Conservation (phyloP, 1,139 yeast genomes). For the Maudiozyma humilis region DNA sequence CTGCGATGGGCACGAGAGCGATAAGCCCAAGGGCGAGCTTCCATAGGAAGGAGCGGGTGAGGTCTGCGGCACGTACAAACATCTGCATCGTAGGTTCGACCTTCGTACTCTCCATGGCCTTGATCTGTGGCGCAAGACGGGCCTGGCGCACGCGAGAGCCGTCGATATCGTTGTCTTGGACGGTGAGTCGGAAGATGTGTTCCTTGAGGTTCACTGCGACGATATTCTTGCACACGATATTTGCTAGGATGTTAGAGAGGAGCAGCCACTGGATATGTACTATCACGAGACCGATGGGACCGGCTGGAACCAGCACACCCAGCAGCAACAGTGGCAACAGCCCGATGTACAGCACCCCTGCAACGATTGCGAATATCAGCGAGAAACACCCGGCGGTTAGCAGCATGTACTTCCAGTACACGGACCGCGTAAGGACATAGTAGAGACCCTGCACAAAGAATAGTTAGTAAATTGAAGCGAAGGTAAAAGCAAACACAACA, state of each 20-base stretch:
- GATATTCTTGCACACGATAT: slow-evolving; percentile 18
- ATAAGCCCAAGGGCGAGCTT: slow-evolving; percentile 11
- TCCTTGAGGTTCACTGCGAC: slow-evolving; percentile 19
- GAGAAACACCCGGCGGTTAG: slow-evolving; percentile 20
- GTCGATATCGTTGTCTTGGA: background rate
- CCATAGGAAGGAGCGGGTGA: slow-evolving; percentile 1
- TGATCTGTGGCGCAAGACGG: background rate
- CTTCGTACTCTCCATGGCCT: background rate
- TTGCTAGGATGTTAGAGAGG: slow-evolving; percentile 23
- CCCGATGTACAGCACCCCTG: slow-evolving; percentile 16
- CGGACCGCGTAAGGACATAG: slow-evolving; percentile 17
- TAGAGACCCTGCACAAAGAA: slow-evolving; percentile 20
- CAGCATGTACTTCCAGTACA: slow-evolving; percentile 24
- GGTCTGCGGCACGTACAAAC: slow-evolving; percentile 1
- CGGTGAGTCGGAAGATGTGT: slow-evolving; percentile 22
- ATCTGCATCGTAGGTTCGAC: slow-evolving; percentile 2
- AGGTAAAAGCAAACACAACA: slow-evolving; percentile 15
- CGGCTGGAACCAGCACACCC: slow-evolving; percentile 20
- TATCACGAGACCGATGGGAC: slow-evolving; percentile 25
- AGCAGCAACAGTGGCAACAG: slow-evolving; percentile 21
- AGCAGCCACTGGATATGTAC: slow-evolving; percentile 25
- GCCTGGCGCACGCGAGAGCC: background rate
- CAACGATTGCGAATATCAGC: slow-evolving; percentile 20
- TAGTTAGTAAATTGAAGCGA: slow-evolving; percentile 18
- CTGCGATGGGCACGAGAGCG: slow-evolving; percentile 26